These are phyloP conservation scores for Pyronema domesticum DNA, from an alignment of 495 filamentous ascomycete genomes.

Conservation along the genomic window DNA sequence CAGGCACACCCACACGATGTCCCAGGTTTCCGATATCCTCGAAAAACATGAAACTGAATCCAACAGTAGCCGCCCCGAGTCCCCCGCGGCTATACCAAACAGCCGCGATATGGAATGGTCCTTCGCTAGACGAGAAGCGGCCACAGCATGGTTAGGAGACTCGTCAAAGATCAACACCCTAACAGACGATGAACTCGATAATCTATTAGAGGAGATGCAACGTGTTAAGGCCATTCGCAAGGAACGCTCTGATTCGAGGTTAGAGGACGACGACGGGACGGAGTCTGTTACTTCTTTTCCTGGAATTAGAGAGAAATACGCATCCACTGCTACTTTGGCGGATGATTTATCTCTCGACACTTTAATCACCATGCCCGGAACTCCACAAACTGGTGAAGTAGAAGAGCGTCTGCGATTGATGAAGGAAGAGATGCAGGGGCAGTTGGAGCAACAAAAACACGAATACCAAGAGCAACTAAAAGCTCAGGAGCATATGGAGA, in stretches of 20 bases:
- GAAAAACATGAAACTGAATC: slow-evolving; percentile 39
- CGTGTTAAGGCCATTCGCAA: slow-evolving; percentile 66
- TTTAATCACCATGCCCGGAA: slow-evolving; percentile 79
- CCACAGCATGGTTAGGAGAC: slow-evolving; percentile 70
- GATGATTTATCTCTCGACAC: slow-evolving; percentile 97
- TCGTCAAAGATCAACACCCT: slow-evolving; percentile 79
- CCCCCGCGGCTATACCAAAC: slow-evolving; percentile 50
- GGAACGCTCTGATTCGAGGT: slow-evolving; percentile 55
- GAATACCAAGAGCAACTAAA: slow-evolving; percentile 69
- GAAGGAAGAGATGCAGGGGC: slow-evolving; percentile 70
- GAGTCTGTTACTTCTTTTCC: slow-evolving; percentile 56
- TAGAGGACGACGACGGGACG: slow-evolving; percentile 47
- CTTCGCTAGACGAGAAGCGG: slow-evolving; percentile 81
- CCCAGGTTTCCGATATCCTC: slow-evolving; percentile 32
- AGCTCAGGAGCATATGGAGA: slow-evolving; percentile 56
- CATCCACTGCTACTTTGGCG: slow-evolving; percentile 71
- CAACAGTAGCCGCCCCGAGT: slow-evolving; percentile 56
- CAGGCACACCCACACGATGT: slow-evolving; percentile 56
- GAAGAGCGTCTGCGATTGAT: slow-evolving; percentile 57
- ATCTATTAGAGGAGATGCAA: slow-evolving; percentile 90
- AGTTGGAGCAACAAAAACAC: slow-evolving; percentile 73
- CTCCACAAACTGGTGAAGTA: slow-evolving; percentile 57
- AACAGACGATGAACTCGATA: slow-evolving; percentile 85
- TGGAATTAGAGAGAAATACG: slow-evolving; percentile 72
- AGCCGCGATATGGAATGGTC: slow-evolving; percentile 90